Evolutionary conservation across 1,284 basidiomycete genomes (phyloP), one percentile per base, ranked within the genome.

Genomic region (Ustilago trichophora): DNA sequence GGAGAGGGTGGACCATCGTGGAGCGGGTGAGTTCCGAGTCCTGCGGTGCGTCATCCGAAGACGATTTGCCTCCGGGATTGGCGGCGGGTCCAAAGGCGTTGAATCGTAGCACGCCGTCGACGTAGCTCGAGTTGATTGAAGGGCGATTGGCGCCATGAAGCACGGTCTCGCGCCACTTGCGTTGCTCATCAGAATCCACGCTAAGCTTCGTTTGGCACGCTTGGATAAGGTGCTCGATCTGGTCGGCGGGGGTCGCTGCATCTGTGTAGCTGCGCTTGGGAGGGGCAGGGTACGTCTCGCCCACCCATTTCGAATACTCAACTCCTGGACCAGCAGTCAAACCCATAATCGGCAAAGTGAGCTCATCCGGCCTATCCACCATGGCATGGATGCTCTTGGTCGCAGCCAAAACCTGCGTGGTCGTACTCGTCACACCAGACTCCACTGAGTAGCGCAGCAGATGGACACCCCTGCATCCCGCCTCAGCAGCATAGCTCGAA

Each of bases 1-100:
- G 78, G 6, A 80, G 68, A 1, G 78, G 79, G 27, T 80, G 79
- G 27, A 79, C 77, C 76, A 79, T 78, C 18, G 79, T 79, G 2
- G 73, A 73, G 5, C 73, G 64, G 3, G 72, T 59, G 22, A 77
- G 66, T 38, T 72, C 66, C 10, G 57, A 55, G 33, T 56, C 63
- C 26, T 40, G 37, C n/a, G 33, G 18, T 26, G 41, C 45, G 18
- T 40, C 59, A n/a, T 49, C 19, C 13, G 16, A 44, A n/a, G 36
- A 46, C 10, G 59, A 53, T 24, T 62, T 57, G 11, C 68, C 68
- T 3, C 64, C 72, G 0, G 75, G 76, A 26, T 58, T 68, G 27
- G 71, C 60, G 8, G 68, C 75, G 4, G 79, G 79, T 1, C 79
- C 79, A 41, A 81, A 81, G 9, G 79, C 79, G 50, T 81, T 81